These are phyloP conservation scores for Hansfordia pulvinata DNA, from an alignment of 2,329 filamentous ascomycete genomes.

Conservation along the genomic window DNA sequence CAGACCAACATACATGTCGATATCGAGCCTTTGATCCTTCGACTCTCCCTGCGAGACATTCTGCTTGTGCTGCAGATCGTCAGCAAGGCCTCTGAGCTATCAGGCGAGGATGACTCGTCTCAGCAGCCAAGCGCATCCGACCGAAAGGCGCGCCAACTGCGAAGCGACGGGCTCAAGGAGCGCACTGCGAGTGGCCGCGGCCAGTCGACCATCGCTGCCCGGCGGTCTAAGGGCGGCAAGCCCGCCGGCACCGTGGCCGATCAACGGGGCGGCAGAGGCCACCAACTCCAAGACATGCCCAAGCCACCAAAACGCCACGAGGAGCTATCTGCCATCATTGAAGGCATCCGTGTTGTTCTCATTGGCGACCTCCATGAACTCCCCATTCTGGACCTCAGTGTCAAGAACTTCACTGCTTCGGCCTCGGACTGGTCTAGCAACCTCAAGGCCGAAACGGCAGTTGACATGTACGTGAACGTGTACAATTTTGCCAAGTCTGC, in stretches of 20 bases:
- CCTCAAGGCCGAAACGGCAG: slow-evolving; percentile 74
- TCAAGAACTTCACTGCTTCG: slow-evolving; percentile 76
- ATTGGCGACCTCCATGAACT: slow-evolving; percentile 95
- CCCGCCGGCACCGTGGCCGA: slow-evolving; percentile 17
- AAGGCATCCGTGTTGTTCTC: slow-evolving; percentile 81
- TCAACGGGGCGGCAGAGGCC: slow-evolving; percentile 10
- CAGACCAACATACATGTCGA: slow-evolving; percentile 73
- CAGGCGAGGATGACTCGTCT: slow-evolving; percentile 38
- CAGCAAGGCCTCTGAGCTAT: slow-evolving; percentile 79
- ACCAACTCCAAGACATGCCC: slow-evolving; percentile 17
- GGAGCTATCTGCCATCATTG: slow-evolving; percentile 72
- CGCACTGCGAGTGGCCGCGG: slow-evolving; percentile 42
- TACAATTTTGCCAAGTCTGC: slow-evolving; percentile 99
- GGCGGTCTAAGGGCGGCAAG: slow-evolving; percentile 24
- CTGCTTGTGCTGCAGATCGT: slow-evolving; percentile 87
- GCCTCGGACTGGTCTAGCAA: slow-evolving; percentile 86
- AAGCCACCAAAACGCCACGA: slow-evolving; percentile 36
- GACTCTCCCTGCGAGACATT: slow-evolving; percentile 87
- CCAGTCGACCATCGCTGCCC: slow-evolving; percentile 31
- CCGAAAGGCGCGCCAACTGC: slow-evolving; percentile 41
- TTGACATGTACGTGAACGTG: slow-evolving; percentile 90
- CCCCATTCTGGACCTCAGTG: slow-evolving; percentile 83
- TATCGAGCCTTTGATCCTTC: slow-evolving; percentile 79
- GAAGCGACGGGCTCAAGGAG: slow-evolving; percentile 33
- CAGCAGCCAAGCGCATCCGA: slow-evolving; percentile 28